Base-by-base conservation (phyloP, 345 rosid species). In the Brassica nigra region DNA sequence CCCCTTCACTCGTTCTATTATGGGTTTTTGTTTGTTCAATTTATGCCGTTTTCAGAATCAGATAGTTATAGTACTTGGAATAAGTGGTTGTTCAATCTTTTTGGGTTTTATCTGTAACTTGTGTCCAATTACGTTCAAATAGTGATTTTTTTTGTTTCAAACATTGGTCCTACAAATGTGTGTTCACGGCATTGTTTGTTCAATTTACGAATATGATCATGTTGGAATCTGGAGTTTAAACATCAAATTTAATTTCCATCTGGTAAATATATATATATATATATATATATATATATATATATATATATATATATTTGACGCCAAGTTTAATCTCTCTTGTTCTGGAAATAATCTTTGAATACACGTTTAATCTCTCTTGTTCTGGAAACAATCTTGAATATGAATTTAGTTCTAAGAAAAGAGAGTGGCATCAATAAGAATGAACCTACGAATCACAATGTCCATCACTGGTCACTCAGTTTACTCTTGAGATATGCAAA, bases 401-500 rank as follows among this genome's bases (percentile, higher is more conserved):
- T 28, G 33, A 28, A 54, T 34, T 72, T 30, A 47, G 59, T 73
- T 29, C 16, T 29, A 73, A 62, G 47, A 16, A 73, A 73, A 62
- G 14, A 68, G 62, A 68, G 44, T 33, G 33, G 44, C 49, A n/a
- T 65, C 14, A 65, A 71, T 39, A 66, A 64, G 67, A 66, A 78
- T 73, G 23, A 72, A 73, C 62, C 77, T 55, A 71, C 0, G 33
- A 65, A 66, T 29, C 65, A 2, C 64, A 61, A 15, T 61, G 65
- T 12, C 15, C 33, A 27, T 28, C 65, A 28, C 8, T 61, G 34
- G 5, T 28, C 76, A 30, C 68, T 78, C 76, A 62, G 74, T 73
- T 87, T 69, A 83, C 70, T 29, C 75, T 79, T 18, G 75, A 80
- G 86, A 75, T 85, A 81, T 0, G 87, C 84, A 14, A 85, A 73